Percentiles rank a stretch among this genome's conserved stretches.
Evolutionary conservation across 306 rosid species (phyloP).

Genomic region (Herpetospermum pedunculosum): DNA sequence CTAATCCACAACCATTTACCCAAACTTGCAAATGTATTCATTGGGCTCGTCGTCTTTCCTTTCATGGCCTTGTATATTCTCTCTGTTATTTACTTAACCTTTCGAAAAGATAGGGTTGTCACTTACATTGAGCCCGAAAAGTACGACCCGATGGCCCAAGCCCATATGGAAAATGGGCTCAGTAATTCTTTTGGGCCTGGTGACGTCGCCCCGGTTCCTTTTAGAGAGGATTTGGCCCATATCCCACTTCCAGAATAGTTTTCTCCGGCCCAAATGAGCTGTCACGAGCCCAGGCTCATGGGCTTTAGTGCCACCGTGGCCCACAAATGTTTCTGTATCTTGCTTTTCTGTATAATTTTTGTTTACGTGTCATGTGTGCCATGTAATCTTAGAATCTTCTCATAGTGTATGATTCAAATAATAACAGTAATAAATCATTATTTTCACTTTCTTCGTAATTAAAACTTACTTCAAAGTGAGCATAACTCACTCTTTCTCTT

Average conservation of each 20-base stretch:
- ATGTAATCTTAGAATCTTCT: not conserved
- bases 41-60: conserved; percentile 69
- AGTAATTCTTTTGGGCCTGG: conserved; percentile 12
- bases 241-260: conserved; percentile 31
- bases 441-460: not conserved
- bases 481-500: too few relatives aligned
- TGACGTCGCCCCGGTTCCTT: conserved; percentile 24
- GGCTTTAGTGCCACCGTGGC: not conserved
- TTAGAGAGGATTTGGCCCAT: conserved; percentile 54
- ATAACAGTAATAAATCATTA: not conserved
- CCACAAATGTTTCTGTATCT: not conserved
- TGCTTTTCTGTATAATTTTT: not conserved
- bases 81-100: conserved; percentile 45
- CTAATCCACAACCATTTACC: conserved; percentile 49
- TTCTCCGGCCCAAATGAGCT: not conserved
- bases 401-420: not conserved
- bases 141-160: conserved; percentile 31
- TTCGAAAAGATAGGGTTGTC: conserved; percentile 49
- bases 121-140: conserved; percentile 33
- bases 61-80: conserved; percentile 46
- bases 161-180: conserved; percentile 38
- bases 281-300: not conserved
- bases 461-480: too few relatives aligned
- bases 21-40: conserved; percentile 47
- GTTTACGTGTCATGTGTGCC: not conserved